Percentiles rank a stretch among this genome's conserved stretches.
These are phyloP conservation scores for Epichloe elymi DNA, from an alignment of 2,329 filamentous ascomycete genomes.

Conservation along the genomic window DNA sequence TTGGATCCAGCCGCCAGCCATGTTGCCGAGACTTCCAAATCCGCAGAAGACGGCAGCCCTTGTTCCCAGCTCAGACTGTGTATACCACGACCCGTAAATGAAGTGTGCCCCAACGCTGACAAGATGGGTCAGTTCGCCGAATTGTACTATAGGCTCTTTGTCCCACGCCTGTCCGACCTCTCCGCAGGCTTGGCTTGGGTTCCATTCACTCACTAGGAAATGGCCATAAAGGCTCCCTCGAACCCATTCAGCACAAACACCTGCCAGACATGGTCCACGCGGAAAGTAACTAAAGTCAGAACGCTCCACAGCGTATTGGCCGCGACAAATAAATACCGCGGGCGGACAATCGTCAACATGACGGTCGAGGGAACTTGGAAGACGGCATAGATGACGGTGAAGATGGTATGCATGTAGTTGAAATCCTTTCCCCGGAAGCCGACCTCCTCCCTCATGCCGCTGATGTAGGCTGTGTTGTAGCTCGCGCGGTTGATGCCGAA, in stretches of 20 bases:
- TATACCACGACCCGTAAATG: constrained; percentile 31
- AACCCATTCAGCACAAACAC: constrained; percentile 30
- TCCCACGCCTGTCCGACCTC: too few species aligned
- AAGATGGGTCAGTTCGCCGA: neutral
- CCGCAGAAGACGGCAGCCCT: constrained; percentile 27
- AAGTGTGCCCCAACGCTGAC: constrained; percentile 28
- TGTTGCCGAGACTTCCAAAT: constrained; percentile 28
- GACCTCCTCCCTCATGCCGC: constrained; percentile 26
- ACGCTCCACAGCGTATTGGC: constrained; percentile 31
- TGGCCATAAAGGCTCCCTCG: constrained; percentile 29
- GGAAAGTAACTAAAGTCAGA: constrained; percentile 29
- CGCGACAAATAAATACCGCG: constrained; percentile 27
- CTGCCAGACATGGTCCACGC: constrained; percentile 28
- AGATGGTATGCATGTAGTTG: constrained; percentile 24
- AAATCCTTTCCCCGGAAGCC: constrained; percentile 25
- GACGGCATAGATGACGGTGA: constrained; percentile 28
- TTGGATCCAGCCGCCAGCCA: constrained; percentile 32
- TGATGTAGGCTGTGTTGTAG: constrained; percentile 29
- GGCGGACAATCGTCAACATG: constrained; percentile 14
- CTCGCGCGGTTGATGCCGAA: constrained; percentile 31
- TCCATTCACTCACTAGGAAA: constrained; percentile 23
- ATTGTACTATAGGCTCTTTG: too few species aligned
- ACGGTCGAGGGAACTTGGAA: constrained; percentile 31
- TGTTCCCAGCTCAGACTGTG: constrained; percentile 27
- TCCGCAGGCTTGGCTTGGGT: too few species aligned